A percentile compares a stretch with the other conserved stretches of the same genome.
These are phyloP conservation scores for Saccharomyces mikatae DNA, from an alignment of 805 yeast species.

Conservation along the genomic window DNA sequence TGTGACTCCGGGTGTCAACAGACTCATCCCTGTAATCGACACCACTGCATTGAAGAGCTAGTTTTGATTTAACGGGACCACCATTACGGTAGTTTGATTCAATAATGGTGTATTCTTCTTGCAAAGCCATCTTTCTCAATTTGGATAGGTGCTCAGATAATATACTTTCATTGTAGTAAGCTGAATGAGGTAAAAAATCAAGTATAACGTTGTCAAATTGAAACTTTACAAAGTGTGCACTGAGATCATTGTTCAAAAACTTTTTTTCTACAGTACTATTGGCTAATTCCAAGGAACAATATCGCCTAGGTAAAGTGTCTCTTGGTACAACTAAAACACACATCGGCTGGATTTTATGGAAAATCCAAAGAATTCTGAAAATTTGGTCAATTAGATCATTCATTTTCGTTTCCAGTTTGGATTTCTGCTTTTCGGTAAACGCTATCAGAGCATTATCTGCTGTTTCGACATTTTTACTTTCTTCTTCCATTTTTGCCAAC, in stretches of 20 bases:
- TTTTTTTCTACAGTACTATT: slow-evolving; percentile 75
- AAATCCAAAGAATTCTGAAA: slow-evolving; percentile 32
- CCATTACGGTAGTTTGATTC: neutral
- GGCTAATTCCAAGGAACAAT: slow-evolving; percentile 74
- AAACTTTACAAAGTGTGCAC: slow-evolving; percentile 77
- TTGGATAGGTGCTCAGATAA: slow-evolving; percentile 49
- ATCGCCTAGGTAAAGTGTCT: slow-evolving; percentile 74
- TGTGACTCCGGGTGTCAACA: slow-evolving; percentile 59
- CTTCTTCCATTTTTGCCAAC: slow-evolving; percentile 29
- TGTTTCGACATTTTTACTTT: neutral
- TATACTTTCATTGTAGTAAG: slow-evolving; percentile 28
- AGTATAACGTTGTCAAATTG: slow-evolving; percentile 31
- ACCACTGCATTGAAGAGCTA: slow-evolving; percentile 61
- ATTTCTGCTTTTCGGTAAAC: slow-evolving; percentile 11
- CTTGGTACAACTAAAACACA: slow-evolving; percentile 77
- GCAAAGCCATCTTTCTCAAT: slow-evolving; percentile 52
- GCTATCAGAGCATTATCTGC: slow-evolving; percentile 5
- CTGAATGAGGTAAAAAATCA: slow-evolving; percentile 31
- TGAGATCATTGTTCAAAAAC: slow-evolving; percentile 69
- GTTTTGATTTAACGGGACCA: neutral
- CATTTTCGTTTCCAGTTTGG: slow-evolving; percentile 21
- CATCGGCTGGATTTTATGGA: slow-evolving; percentile 69
- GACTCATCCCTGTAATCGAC: slow-evolving; percentile 70
- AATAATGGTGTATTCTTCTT: slow-evolving; percentile 26
- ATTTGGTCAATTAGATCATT: slow-evolving; percentile 29